These are phyloP conservation scores for Rhododendron ferrugineum DNA, from an alignment of 148 eudicot species.

Conservation along the genomic window DNA sequence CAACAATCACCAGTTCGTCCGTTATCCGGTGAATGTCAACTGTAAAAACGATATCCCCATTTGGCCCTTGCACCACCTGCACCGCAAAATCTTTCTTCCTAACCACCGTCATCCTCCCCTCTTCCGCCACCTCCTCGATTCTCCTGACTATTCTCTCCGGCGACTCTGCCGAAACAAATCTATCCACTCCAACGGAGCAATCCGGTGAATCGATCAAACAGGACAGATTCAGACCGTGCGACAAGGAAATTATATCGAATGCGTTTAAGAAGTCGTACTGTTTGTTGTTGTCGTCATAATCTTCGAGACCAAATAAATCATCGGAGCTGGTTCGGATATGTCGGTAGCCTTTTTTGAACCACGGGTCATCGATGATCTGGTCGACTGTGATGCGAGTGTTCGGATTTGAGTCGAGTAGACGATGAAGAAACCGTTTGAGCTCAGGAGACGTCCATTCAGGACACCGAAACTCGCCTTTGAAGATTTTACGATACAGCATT, in stretches of 20 bases:
- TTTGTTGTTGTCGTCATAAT: neutral
- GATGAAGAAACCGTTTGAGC: conserved; percentile 30
- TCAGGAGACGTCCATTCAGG: conserved; percentile 62
- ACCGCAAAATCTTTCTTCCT: conserved; percentile 28
- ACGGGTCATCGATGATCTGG: conserved; percentile 46
- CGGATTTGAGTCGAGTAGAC: conserved; percentile 61
- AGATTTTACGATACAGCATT: conserved; percentile 52
- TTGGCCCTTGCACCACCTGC: conserved; percentile 29
- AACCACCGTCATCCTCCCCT: conserved; percentile 24
- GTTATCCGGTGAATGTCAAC: conserved; percentile 44
- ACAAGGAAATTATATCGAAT: conserved; percentile 62
- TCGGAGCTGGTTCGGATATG: neutral
- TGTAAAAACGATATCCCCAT: conserved; percentile 25
- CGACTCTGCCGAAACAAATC: conserved; percentile 38
- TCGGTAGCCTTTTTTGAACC: conserved; percentile 57
- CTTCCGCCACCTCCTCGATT: conserved; percentile 36
- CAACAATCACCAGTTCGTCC: conserved; percentile 39
- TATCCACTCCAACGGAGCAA: conserved; percentile 22
- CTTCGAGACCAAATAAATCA: conserved; percentile 9
- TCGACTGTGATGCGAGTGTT: conserved; percentile 45
- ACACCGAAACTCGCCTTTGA: conserved; percentile 55
- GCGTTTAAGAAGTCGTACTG: conserved; percentile 32
- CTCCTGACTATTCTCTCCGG: conserved; percentile 36
- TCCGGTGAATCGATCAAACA: conserved; percentile 35
- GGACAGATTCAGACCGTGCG: conserved; percentile 51